Evolutionary conservation across 1,284 basidiomycete species (phyloP), one percentile per base, ranked within the genome.

Genomic region (Apiotrichum laibachii): DNA sequence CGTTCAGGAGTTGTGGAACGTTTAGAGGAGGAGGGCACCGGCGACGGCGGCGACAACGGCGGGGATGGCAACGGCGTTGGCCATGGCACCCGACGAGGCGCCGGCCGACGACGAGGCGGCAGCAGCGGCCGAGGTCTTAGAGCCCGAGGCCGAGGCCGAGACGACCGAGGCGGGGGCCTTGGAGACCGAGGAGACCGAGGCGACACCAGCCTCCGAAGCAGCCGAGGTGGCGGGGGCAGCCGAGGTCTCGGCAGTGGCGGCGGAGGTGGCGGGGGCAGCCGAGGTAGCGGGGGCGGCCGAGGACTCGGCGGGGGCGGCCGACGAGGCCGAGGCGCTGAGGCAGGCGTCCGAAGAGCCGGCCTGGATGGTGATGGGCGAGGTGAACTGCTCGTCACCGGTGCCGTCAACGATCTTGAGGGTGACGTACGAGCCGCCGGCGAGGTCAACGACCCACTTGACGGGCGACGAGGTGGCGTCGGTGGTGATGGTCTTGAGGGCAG

Each of bases 391-490:
- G 58, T 55, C 56, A 65, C 75, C 75, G 19, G 61, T 65, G 8
- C 63, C 49, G 63, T 75, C 75, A 39, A 70, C 67, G 26, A 76
- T 19, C 61, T 68, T 67, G 50, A 77, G 46, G 56, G 70, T 77
- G 60, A 77, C 60, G 61, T 61, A 62, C 58, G 67, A 67, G 54
- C 68, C 50, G 22, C 48, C 54, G 31, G 67, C 57, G 49, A 75
- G 67, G 65, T 76, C 67, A 56, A 72, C 70, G 47, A 26, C 69
- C 75, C 75, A 77, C 53, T 71, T 72, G 61, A 57, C 64, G 45
- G 69, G 65, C 48, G 59, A 60, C n/a, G 64, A 49, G n/a, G 63
- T 49, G 55, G 68, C 39, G 31, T 37, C 35, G 53, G 57, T 50
- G 50, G 34, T 43, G 53, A 76, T 66, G 55, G 63, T 64, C 42